Evolutionary conservation across 768 basidiomycete species (phyloP).

Genomic region (Leccinellum albellum): DNA sequence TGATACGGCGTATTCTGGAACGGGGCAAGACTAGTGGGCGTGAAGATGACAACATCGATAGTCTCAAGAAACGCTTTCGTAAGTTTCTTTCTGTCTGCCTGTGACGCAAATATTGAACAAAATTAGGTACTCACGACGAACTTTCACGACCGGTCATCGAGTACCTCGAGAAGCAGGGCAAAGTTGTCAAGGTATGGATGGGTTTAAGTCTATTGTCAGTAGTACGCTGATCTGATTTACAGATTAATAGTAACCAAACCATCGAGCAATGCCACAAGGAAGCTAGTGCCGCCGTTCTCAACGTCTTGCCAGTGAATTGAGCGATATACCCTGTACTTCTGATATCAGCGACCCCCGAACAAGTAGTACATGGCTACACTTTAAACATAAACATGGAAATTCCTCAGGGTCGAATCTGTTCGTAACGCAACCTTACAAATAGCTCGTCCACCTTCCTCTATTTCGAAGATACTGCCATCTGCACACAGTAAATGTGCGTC

Average conservation of each 20-base stretch:
- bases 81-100: constrained; percentile 27
- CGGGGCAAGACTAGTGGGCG: constrained; percentile 92
- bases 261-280: constrained; percentile 70
- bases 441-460: constrained; percentile 59
- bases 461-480: constrained; percentile 69
- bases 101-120: neutral
- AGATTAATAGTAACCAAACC: constrained; percentile 68
- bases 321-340: constrained; percentile 4
- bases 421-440: constrained; percentile 42
- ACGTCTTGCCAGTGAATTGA: constrained; percentile 37
- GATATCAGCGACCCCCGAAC: neutral
- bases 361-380: neutral
- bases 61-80: constrained; percentile 97
- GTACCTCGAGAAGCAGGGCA: constrained; percentile 61
- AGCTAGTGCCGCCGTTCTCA: constrained; percentile 51
- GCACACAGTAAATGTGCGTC: constrained; percentile 71
- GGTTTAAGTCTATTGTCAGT: neutral
- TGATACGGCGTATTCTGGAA: constrained; percentile 81
- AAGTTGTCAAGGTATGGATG: constrained; percentile 69
- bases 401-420: constrained; percentile 27
- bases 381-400: constrained; percentile 49
- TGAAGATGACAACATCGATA: constrained; percentile 91
- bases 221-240: constrained; percentile 1
- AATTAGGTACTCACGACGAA: constrained; percentile 73
- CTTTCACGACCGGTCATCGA: constrained; percentile 93